Percentiles rank a stretch among this genome's conserved stretches.
phyloP scores from a whole-genome alignment of 139 green algal genomes.

The Chlorella ohadii region DNA sequence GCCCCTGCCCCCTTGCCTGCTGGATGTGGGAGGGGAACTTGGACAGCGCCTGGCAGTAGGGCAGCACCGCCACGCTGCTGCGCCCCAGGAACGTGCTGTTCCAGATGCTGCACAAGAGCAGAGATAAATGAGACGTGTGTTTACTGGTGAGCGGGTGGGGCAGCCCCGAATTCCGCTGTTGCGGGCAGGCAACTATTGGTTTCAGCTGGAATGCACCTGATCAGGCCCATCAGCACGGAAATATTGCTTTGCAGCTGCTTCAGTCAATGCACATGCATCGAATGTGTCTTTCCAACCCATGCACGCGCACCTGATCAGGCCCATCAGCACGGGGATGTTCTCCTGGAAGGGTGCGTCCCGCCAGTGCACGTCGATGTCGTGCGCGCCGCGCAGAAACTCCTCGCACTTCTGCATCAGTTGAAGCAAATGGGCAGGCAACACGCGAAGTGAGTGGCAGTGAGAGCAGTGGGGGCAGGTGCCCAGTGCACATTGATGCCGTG shows the following conservation, averaged over 20 bases:
- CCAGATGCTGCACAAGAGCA: conserved; percentile 77
- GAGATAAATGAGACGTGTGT: no score
- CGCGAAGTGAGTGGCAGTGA: no score
- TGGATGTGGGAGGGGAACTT: conserved; percentile 99
- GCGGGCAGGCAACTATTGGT: no score
- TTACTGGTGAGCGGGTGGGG: no score
- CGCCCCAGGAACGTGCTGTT: conserved; percentile 97
- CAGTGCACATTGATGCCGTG: no score
- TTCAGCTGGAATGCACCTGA: no score
- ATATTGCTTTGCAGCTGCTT: no score
- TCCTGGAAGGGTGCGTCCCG: conserved; percentile 85
- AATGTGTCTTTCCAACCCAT: no score
- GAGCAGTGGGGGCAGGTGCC: no score
- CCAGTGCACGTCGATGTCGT: conserved; percentile 96
- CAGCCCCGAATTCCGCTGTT: no score
- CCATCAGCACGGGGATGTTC: conserved; percentile 98
- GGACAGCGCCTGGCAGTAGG: conserved; percentile 97
- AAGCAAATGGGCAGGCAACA: no score
- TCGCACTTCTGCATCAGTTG: conserved; percentile 37
- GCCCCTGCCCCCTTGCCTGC: conserved; percentile 52
- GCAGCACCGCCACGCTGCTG: conserved; percentile 92
- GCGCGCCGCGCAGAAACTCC: conserved; percentile 87
- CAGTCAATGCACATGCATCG: no score
- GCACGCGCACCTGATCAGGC: conserved; percentile 66
- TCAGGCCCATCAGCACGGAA: conserved; percentile 95